Evolutionary conservation across 73 alveolate genomes (phyloP), one percentile per base, ranked within the genome.

Genomic region (Stentor roeselii): DNA sequence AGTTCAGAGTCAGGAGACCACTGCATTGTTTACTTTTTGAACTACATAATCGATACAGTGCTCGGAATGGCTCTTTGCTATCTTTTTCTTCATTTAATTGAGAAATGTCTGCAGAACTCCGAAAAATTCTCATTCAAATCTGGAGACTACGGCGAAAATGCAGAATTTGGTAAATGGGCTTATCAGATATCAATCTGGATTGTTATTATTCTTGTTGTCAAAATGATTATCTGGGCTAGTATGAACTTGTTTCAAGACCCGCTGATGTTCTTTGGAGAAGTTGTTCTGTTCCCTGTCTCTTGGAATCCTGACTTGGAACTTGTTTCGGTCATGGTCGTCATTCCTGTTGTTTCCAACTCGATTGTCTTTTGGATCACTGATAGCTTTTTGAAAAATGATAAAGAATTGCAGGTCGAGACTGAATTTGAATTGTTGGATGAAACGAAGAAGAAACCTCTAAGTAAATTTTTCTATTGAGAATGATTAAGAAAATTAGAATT

Each of bases 301-400:
- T 3, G 67, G 41, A 32, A 35, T 40, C 86, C 86, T 21, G 32
- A 78, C 4, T 11, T 78, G 14, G 75, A 78, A 36, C 41, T 78
- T 41, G n/a, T 78, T 32, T 15, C 21, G 31, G 86, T 78, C 35
- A 78, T 78, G 86, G 42, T 78, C 3, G 27, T 78, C 32, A 78
- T 78, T 6, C 86, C 86, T 0, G 78, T 78, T 14, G 40, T 78
- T 36, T 35, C 42, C 34, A 78, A 78, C 41, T 42, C 78, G 3
- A 3, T 78, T 1, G 39, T 39, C 75, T 78, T 78, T 40, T 78
- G 86, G 82, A 78, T 78, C 42, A 59, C 75, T 32, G 86, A 78
- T 36, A 78, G 75, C 38, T 78, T 39, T 39, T 40, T 78, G 78
- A 78, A 78, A 59, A 78, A 40, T 39, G 84, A 3, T 6, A 30